Base-by-base conservation (phyloP, 1,284 basidiomycete species). In the Ganoderma boninense region DNA sequence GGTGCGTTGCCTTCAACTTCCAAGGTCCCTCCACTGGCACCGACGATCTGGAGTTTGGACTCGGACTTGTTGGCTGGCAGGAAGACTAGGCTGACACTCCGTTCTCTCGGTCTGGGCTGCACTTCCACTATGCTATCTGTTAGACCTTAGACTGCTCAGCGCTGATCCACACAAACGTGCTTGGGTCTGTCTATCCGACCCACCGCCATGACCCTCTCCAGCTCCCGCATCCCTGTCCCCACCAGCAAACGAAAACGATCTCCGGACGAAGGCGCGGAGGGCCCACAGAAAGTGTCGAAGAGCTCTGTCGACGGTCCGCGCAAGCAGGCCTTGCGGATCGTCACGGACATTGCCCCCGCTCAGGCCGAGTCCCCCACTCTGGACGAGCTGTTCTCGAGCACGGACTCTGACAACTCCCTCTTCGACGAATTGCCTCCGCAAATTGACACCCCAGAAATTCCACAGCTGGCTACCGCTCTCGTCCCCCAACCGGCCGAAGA, bases 381-480 rank as follows among this genome's bases (percentile, higher is more conserved):
- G 10, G 71, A 72, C 64, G 66, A 67, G 18, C 62, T 72, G 14
- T 64, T 72, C 38, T 72, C 71, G 16, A 61, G 62, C 46, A 32
- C 65, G 16, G 71, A 69, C 44, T 72, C 81, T 10, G 83, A 83
- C 20, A 80, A 86, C 73, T 85, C 84, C 20, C 79, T 87, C 18
- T 86, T 85, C 74, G 84, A 85, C 65, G 81, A 83, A 64, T 73
- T 63, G 16, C 74, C 64, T 14, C 70, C 71, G 44, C 64, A 61
- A 23, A 67, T 29, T 14, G 64, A 35, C 16, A 66, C 69, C 23
- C 67, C 64, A 2, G 66, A 64, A 14, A 40, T 69, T 4, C 70
- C 63, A 3, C 71, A 67, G 6, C 68, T 64, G 16, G 42, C 23
- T 43, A 26, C 40, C 11, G 18, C 40, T 32, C 32, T 65, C 52